Evolutionary conservation across 176 grass and related monocot genomes (phyloP).

Genomic region (Avena eriantha): DNA sequence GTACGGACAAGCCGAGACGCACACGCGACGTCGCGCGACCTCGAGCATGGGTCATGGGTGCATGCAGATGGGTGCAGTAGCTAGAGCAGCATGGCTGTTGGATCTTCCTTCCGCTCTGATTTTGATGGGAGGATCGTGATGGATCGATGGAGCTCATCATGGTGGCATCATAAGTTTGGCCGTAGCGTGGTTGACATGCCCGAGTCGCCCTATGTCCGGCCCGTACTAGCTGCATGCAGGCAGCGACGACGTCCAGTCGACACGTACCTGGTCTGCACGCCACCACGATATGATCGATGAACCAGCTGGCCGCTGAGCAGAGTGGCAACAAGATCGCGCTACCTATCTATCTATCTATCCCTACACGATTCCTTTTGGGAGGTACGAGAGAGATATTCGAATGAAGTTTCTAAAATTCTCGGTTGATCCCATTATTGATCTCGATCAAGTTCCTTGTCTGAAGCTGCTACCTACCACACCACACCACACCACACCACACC

Average conservation of each 20-base stretch:
- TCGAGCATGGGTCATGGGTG: not conserved
- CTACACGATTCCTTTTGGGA: not conserved
- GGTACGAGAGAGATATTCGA: too few species aligned
- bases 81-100: constrained; percentile 38
- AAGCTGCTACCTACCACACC: not conserved
- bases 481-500: not conserved
- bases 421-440: not conserved
- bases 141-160: constrained; percentile 26
- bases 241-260: constrained; percentile 36
- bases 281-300: not conserved
- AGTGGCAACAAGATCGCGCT: not conserved
- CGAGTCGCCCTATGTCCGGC: not conserved
- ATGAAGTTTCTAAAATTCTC: not conserved
- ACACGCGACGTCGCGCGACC: constrained; percentile 11
- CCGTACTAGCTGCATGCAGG: not conserved
- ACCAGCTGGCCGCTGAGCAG: constrained; percentile 15
- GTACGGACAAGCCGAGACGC: not conserved
- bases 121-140: constrained; percentile 24
- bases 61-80: not conserved
- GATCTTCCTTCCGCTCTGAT: constrained; percentile 27
- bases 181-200: constrained; percentile 12
- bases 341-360: not conserved
- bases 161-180: constrained; percentile 35
- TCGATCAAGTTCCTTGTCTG: not conserved
- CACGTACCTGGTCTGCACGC: constrained; percentile 30